phyloP scores from a whole-genome alignment of 768 basidiomycete genomes.

The Rhodocollybia butyracea region DNA sequence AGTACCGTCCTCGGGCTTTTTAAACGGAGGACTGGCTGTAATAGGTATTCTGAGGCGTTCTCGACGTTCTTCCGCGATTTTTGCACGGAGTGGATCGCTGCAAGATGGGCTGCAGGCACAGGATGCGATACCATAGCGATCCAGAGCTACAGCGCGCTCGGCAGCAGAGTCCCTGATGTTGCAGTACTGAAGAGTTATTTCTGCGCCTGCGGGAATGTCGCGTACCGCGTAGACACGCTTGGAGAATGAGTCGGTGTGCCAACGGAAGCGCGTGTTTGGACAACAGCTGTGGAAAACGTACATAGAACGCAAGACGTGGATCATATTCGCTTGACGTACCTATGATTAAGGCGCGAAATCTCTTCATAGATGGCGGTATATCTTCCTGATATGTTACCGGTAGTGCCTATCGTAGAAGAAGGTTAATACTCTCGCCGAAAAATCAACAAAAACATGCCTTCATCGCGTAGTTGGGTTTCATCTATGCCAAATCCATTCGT shows the following conservation, averaged over 20 bases:
- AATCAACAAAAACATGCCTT: conserved; percentile 2
- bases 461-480: neutral
- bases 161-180: conserved; percentile 14
- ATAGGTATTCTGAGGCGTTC: conserved; percentile 8
- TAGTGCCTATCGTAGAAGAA: neutral
- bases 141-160: conserved; percentile 22
- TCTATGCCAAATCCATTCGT: conserved; percentile 24
- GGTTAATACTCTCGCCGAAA: neutral
- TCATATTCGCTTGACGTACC: too few species aligned
- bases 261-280: conserved; percentile 20
- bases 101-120: conserved; percentile 19
- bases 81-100: conserved; percentile 12
- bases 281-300: conserved; percentile 16
- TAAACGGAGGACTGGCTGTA: too few species aligned
- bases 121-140: conserved; percentile 23
- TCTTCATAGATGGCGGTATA: conserved; percentile 16
- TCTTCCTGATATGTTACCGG: neutral
- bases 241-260: conserved; percentile 28
- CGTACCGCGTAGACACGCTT: conserved; percentile 23
- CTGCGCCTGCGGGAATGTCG: conserved; percentile 26
- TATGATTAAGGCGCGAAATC: conserved; percentile 23
- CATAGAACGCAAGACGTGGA: too few species aligned
- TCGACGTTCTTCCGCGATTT: conserved; percentile 20
- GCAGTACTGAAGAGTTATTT: conserved; percentile 29
- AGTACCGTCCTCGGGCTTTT: too few species aligned